Conservation (phyloP, 257 asterid genomes). For the Solanum sitiens region DNA sequence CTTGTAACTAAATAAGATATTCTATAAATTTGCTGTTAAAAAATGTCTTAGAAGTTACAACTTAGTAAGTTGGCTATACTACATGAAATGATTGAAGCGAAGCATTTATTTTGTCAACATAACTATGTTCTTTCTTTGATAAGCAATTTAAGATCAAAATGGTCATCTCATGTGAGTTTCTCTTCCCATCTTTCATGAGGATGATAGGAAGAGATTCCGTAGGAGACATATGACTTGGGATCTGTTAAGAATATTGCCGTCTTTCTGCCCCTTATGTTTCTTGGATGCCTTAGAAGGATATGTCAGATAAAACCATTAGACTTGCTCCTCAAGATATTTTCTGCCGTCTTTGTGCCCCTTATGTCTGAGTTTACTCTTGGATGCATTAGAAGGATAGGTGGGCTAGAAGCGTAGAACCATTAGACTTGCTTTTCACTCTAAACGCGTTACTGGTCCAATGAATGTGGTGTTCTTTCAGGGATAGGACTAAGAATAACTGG, state of each 20-base stretch:
- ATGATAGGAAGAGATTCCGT: not conserved
- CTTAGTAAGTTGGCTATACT: not conserved
- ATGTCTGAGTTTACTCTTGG: not conserved
- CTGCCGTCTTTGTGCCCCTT: not conserved
- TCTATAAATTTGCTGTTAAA: not conserved
- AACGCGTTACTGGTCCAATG: not conserved
- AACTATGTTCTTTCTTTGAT: not conserved
- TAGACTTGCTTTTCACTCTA: not conserved
- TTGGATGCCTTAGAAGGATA: not conserved
- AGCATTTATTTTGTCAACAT: not conserved
- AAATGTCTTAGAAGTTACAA: not conserved
- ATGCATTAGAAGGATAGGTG: not conserved
- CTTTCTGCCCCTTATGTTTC: not conserved
- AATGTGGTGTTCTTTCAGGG: not conserved
- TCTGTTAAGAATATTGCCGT: not conserved
- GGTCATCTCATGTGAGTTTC: not conserved
- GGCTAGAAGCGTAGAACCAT: not conserved
- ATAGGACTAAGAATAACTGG: not conserved
- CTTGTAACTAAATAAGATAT: not conserved
- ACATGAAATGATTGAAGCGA: not conserved
- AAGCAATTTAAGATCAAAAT: not conserved
- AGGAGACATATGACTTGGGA: not conserved
- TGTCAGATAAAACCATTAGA: not conserved
- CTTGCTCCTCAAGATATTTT: not conserved
- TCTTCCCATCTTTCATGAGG: not conserved